These are phyloP conservation scores for Wallacemonas rigidus DNA, from an alignment of 208 protist genomes.

Conservation along the genomic window DNA sequence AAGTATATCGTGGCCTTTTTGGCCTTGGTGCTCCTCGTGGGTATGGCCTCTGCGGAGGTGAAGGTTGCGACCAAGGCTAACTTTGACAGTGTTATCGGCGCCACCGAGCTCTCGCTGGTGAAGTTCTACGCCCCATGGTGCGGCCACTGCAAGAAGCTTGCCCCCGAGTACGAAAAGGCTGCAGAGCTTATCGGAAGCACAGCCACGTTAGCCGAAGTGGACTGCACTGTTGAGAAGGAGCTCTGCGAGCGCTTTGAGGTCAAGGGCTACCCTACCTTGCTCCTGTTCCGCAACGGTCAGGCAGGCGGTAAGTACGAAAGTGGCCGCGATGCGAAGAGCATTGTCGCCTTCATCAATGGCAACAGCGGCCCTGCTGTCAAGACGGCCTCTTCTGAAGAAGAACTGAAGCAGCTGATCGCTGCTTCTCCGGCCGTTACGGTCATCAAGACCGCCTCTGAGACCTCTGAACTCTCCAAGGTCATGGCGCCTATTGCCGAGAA, in stretches of 20 bases:
- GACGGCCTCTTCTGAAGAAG: constrained; percentile 39
- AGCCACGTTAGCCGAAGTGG: constrained; percentile 72
- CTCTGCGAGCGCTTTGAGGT: constrained; percentile 61
- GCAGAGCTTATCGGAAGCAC: constrained; percentile 50
- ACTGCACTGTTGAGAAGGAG: constrained; percentile 80
- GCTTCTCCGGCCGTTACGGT: constrained; percentile 44
- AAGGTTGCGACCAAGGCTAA: constrained; percentile 52
- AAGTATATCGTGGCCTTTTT: constrained; percentile 11
- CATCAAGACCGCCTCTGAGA: constrained; percentile 44
- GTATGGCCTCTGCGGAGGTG: constrained; percentile 47
- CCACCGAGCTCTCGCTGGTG: constrained; percentile 64
- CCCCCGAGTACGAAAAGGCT: constrained; percentile 84
- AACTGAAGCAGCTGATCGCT: constrained; percentile 52
- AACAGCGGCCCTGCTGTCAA: constrained; percentile 53
- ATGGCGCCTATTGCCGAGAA: constrained; percentile 34
- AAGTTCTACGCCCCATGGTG: constrained; percentile 97
- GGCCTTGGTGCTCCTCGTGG: constrained; percentile 5
- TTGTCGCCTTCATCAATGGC: constrained; percentile 65
- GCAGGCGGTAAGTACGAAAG: constrained; percentile 64
- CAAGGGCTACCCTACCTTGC: constrained; percentile 82
- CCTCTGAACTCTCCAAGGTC: constrained; percentile 36
- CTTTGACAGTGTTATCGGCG: constrained; percentile 63
- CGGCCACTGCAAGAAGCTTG: constrained; percentile 94
- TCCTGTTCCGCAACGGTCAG: constrained; percentile 82
- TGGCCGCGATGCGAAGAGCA: constrained; percentile 51